These are phyloP conservation scores for Pistacia vera DNA, from an alignment of 345 rosid genomes.

Conservation along the genomic window DNA sequence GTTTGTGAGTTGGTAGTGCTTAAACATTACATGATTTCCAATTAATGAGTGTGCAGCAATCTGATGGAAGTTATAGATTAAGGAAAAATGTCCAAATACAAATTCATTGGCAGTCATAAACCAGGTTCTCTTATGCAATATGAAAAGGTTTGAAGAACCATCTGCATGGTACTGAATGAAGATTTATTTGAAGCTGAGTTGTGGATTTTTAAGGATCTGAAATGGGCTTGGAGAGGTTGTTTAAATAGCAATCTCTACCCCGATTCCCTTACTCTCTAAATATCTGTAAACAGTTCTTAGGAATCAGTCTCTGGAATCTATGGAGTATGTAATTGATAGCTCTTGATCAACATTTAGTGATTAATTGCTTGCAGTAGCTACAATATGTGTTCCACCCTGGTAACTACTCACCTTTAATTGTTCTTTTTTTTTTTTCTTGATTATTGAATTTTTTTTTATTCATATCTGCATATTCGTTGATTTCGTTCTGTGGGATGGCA, in stretches of 20 bases:
- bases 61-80: background rate
- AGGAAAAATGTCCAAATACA: background rate
- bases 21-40: background rate
- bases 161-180: background rate
- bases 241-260: background rate
- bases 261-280: background rate
- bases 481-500: background rate
- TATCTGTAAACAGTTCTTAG: background rate
- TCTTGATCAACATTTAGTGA: background rate
- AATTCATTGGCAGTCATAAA: background rate
- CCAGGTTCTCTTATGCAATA: background rate
- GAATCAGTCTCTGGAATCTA: background rate
- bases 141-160: background rate
- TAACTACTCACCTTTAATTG: too few relatives aligned
- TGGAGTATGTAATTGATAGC: background rate
- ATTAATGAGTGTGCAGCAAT: constrained; percentile 4
- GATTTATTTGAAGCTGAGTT: background rate
- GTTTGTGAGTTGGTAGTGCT: background rate
- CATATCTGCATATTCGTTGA: background rate
- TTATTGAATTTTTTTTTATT: background rate
- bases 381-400: background rate
- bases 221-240: background rate
- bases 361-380: background rate
- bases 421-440: too few relatives aligned
- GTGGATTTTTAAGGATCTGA: background rate